Evolutionary conservation across 2,329 filamentous ascomycete genomes (phyloP), one percentile per base, ranked within the genome.

Genomic region (Ceratocystis smalleyi): DNA sequence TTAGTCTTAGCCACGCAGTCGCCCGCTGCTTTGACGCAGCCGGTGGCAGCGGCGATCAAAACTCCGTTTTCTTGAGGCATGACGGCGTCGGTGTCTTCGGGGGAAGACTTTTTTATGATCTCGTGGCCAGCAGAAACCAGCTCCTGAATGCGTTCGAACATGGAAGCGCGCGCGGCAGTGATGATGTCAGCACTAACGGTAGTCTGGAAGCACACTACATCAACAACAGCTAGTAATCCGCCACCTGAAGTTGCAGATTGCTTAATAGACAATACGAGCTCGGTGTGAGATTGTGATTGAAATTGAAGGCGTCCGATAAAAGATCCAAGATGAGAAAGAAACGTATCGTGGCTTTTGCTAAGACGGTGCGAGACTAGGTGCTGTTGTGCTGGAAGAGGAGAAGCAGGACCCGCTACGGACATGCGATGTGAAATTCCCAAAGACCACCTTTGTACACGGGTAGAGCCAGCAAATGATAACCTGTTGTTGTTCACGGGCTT

Each of bases 301-400:
- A 96, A 79, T 73, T 96, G 90, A 64, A 96, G 81, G 45, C 84
- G 80, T 17, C 94, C 94, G 72, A 97, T 92, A 73, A 97, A 96
- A 3, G 90, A 95, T 61, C 89, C 92, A 62, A 99, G 83, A 71
- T 91, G 88, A 5, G 91, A 94, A 63, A 99, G 77, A 71, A 97
- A 96, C 6, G 83, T 83, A 75, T 97, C 91, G 75, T 96, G 91
- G 61, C 85, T 88, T 61, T 82, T 79, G 70, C 84, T 87, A 60
- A 97, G 81, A 69, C 86, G 86, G 73, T 91, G 88, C 1, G 91
- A 96, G 43, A 94, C 89, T 66, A 96, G 79, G 70, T 88, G 87
- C 67, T 85, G 82, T 67, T 85, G 83, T 67, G 81, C 80, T 43
- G 81, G 80, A 45, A 66, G 49, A n/a, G 45, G 45, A 43, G 81